phyloP scores from a whole-genome alignment of 2,329 filamentous ascomycete genomes.

The Trichoderma sp. region DNA sequence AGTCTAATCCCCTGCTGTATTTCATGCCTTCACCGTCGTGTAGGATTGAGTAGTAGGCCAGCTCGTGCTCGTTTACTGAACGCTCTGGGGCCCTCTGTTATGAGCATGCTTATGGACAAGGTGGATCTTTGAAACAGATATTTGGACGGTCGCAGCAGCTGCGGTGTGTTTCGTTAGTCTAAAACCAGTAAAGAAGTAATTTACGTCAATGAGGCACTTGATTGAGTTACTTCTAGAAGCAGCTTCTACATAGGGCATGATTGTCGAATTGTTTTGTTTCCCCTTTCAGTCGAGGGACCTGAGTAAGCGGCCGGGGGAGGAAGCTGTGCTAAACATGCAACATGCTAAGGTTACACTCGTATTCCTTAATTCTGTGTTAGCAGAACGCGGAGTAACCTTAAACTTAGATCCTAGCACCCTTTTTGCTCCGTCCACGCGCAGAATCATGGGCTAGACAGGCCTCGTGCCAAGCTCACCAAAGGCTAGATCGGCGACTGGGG shows the following conservation, averaged over 20 bases:
- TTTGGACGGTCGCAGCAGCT: background rate
- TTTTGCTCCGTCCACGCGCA: background rate
- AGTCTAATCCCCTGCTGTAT: background rate
- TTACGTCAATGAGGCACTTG: background rate
- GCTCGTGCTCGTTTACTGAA: background rate
- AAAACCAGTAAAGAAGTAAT: background rate
- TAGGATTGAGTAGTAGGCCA: background rate
- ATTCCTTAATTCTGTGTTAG: background rate
- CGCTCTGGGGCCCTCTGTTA: background rate
- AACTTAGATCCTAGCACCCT: background rate
- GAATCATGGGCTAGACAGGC: background rate
- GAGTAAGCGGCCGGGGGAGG: background rate
- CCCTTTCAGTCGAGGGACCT: background rate
- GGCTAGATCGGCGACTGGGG: background rate
- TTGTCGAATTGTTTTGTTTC: background rate
- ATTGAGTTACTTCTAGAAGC: background rate
- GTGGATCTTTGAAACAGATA: background rate
- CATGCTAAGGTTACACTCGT: background rate
- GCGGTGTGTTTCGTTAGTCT: background rate
- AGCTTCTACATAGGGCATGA: background rate
- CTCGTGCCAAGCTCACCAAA: background rate
- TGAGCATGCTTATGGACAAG: background rate
- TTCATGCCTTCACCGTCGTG: background rate
- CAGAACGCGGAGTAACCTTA: conserved; percentile 10
- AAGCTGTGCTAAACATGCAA: background rate